Percentiles rank a stretch among this genome's conserved stretches.
These are phyloP conservation scores for Platanus orientalis DNA, from an alignment of 164 flowering plant genomes.

Conservation along the genomic window DNA sequence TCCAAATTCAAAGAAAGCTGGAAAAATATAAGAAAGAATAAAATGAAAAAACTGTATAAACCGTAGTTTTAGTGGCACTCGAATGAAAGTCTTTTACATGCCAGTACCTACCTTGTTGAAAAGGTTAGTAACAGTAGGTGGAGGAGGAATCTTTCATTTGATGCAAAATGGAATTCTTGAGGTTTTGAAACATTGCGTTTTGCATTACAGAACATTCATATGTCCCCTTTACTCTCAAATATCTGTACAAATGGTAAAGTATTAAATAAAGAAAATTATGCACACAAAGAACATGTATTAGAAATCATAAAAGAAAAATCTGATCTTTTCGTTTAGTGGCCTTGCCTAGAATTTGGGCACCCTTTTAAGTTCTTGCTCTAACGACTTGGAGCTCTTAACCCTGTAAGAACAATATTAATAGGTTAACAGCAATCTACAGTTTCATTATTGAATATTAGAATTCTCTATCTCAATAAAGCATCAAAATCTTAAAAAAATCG, in stretches of 20 bases:
- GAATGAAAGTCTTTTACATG: neutral
- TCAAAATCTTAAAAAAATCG: neutral
- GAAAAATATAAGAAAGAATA: neutral
- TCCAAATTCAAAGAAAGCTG: slow-evolving; percentile 86
- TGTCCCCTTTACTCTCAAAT: slow-evolving; percentile 83
- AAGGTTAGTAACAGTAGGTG: slow-evolving; percentile 44
- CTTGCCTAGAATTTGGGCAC: slow-evolving; percentile 85
- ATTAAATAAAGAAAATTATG: neutral
- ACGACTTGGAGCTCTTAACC: slow-evolving; percentile 63
- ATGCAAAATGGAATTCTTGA: slow-evolving; percentile 89
- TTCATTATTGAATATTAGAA: neutral
- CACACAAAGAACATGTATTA: neutral
- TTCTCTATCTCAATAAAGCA: neutral
- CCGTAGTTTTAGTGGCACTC: neutral
- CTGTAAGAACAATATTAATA: slow-evolving; percentile 8
- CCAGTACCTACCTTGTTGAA: slow-evolving; percentile 65
- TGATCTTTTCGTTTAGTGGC: slow-evolving; percentile 80
- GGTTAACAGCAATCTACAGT: neutral
- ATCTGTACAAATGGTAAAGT: slow-evolving; percentile 42
- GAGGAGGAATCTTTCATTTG: slow-evolving; percentile 72
- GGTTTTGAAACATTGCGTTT: slow-evolving; percentile 74
- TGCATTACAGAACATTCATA: slow-evolving; percentile 62
- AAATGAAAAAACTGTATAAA: neutral
- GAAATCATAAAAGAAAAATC: neutral
- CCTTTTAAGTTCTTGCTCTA: slow-evolving; percentile 71